A percentile compares a stretch with the other conserved stretches of the same genome.
Evolutionary conservation across 306 rosid species (phyloP).

Genomic region (Biancaea sappan): DNA sequence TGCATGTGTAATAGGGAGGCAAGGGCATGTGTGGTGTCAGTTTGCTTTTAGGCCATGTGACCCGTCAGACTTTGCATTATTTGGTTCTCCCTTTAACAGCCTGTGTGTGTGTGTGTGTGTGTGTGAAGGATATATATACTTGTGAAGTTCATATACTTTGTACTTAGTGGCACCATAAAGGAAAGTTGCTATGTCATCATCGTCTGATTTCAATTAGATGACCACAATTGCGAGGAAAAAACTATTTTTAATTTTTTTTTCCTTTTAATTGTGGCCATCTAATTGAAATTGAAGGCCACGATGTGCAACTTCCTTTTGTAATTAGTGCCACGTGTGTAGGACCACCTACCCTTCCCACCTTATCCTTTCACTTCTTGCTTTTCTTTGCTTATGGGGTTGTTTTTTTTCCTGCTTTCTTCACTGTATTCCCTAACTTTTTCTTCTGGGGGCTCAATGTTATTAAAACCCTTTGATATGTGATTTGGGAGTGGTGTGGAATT

Average conservation of each 20-base stretch:
- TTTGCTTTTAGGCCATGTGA: slow-evolving; percentile 81
- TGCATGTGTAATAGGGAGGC: slow-evolving; percentile 73
- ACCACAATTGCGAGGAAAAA: too few relatives aligned
- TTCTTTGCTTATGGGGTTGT: slow-evolving; percentile 36
- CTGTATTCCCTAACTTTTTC: slow-evolving; percentile 39
- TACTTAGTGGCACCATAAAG: too few relatives aligned
- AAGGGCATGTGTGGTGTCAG: slow-evolving; percentile 93
- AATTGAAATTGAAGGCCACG: too few relatives aligned
- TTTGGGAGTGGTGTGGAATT: slow-evolving; percentile 53
- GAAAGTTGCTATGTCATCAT: too few relatives aligned
- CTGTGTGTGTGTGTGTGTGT: slow-evolving; percentile 53
- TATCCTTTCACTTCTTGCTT: slow-evolving; percentile 37
- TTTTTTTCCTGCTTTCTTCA: slow-evolving; percentile 28
- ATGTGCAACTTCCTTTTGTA: too few relatives aligned
- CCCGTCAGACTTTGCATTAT: slow-evolving; percentile 64
- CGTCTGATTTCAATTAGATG: too few relatives aligned
- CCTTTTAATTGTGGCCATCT: too few relatives aligned
- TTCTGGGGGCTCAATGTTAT: slow-evolving; percentile 29
- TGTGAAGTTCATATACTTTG: too few relatives aligned
- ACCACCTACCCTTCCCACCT: slow-evolving; percentile 40
- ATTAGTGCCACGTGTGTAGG: too few relatives aligned
- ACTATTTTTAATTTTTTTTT: too few relatives aligned
- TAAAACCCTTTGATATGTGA: slow-evolving; percentile 33
- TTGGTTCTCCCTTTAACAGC: slow-evolving; percentile 65
- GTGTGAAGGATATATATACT: too few relatives aligned